These are phyloP conservation scores for Neoscytalidium dimidiatum DNA, from an alignment of 2,329 filamentous ascomycete genomes.

Conservation along the genomic window DNA sequence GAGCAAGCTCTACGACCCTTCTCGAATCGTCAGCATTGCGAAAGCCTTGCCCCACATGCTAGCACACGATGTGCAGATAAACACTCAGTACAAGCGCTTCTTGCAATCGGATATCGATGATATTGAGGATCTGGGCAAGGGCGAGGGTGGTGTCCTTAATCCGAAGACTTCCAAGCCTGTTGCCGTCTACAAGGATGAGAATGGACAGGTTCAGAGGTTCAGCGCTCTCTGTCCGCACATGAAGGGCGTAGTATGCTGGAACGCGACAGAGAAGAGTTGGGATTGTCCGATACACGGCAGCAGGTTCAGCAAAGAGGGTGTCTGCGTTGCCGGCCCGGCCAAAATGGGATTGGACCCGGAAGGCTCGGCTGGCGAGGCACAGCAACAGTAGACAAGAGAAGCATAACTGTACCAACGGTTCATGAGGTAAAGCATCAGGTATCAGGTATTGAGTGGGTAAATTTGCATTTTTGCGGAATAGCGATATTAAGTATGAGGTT, in stretches of 20 bases:
- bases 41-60: slow-evolving; percentile 51
- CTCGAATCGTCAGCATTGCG: slow-evolving; percentile 46
- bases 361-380: slow-evolving; percentile 29
- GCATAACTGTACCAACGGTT: background rate
- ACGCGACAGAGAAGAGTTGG: slow-evolving; percentile 54
- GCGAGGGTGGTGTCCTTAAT: slow-evolving; percentile 57
- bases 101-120: slow-evolving; percentile 56
- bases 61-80: slow-evolving; percentile 56
- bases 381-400: slow-evolving; percentile 25
- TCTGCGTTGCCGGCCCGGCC: slow-evolving; percentile 44
- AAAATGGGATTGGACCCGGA: slow-evolving; percentile 39
- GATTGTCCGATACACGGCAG: slow-evolving; percentile 55
- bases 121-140: slow-evolving; percentile 55
- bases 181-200: slow-evolving; percentile 59
- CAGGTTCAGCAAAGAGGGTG: slow-evolving; percentile 46
- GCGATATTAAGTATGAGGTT: too few relatives aligned
- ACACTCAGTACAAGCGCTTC: slow-evolving; percentile 58
- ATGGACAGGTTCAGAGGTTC: slow-evolving; percentile 52
- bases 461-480: too few relatives aligned
- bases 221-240: slow-evolving; percentile 60
- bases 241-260: slow-evolving; percentile 60
- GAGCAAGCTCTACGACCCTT: slow-evolving; percentile 54
- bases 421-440: background rate
- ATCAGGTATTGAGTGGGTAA: too few relatives aligned
- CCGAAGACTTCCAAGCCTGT: slow-evolving; percentile 48